Conservation (phyloP, 1,284 basidiomycete genomes). For the Ustilago sp. region DNA sequence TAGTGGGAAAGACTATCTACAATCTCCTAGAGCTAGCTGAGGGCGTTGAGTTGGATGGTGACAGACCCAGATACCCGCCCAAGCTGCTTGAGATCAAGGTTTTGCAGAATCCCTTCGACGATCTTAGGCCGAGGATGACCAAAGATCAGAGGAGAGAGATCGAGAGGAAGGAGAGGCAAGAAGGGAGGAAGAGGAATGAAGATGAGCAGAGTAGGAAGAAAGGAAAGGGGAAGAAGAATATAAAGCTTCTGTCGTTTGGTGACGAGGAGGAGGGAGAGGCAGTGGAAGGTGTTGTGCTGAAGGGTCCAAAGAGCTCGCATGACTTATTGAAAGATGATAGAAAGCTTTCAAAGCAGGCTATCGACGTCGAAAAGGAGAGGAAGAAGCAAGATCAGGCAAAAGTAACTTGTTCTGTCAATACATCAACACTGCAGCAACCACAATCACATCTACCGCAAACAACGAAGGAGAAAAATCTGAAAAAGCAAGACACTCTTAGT, state of each 20-base stretch:
- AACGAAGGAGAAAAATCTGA: background rate
- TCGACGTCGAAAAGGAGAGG: background rate
- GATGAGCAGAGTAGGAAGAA: constrained; percentile 35
- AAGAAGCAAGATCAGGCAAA: constrained; percentile 2
- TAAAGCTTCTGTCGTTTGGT: constrained; percentile 60
- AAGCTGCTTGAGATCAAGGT: constrained; percentile 86
- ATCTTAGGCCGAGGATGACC: constrained; percentile 96
- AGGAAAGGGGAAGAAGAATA: constrained; percentile 57
- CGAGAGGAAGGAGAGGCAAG: constrained; percentile 80
- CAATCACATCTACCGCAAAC: background rate
- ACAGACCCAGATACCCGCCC: constrained; percentile 87
- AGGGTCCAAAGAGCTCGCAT: constrained; percentile 63
- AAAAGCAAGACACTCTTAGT: background rate
- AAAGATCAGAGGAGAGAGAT: constrained; percentile 87
- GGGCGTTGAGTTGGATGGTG: constrained; percentile 79
- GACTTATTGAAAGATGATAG: constrained; percentile 61
- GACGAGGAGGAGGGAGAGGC: constrained; percentile 62
- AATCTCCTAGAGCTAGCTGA: constrained; percentile 77
- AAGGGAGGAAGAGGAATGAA: constrained; percentile 68
- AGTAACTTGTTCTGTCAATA: background rate
- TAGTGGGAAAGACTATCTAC: constrained; percentile 68
- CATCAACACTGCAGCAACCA: background rate
- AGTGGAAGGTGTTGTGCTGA: constrained; percentile 4
- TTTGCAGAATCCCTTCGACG: constrained; percentile 90
- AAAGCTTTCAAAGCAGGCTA: constrained; percentile 44